phyloP scores from a whole-genome alignment of 2,329 filamentous ascomycete genomes.

The Cordyceps pruinosa region DNA sequence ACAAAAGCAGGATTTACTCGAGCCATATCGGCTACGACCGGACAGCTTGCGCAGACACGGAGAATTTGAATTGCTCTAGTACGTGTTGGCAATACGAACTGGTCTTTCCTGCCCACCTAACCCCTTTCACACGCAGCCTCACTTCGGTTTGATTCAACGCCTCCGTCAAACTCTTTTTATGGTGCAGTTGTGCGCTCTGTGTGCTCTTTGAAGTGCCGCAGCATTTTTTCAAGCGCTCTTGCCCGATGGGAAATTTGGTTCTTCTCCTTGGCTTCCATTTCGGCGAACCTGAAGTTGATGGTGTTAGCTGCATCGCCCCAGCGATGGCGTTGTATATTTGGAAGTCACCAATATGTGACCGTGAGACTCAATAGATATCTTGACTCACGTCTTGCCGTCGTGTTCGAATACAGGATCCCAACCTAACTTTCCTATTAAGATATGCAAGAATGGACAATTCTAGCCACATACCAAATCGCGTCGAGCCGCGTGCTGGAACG shows the following conservation, averaged over 20 bases:
- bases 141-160: neutral
- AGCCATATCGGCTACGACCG: slow-evolving; percentile 64
- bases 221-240: slow-evolving; percentile 80
- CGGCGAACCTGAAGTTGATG: slow-evolving; percentile 60
- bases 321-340: neutral
- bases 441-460: neutral
- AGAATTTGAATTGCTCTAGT: slow-evolving; percentile 77
- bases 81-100: slow-evolving; percentile 23
- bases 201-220: slow-evolving; percentile 63
- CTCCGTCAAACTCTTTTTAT: neutral
- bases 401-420: slow-evolving; percentile 98
- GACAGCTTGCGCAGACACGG: slow-evolving; percentile 62
- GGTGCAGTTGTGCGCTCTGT: slow-evolving; percentile 15
- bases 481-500: slow-evolving; percentile 73
- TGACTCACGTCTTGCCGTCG: slow-evolving; percentile 66
- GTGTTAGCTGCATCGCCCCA: neutral
- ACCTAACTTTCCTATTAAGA: slow-evolving; percentile 42
- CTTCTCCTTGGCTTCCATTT: slow-evolving; percentile 85
- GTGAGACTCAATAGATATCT: neutral
- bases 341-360: too few relatives aligned
- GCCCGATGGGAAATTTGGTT: slow-evolving; percentile 90
- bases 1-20: slow-evolving; percentile 39
- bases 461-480: slow-evolving; percentile 65
- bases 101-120: neutral
- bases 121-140: neutral